Conservation (phyloP, 2,329 filamentous ascomycete genomes). For the Aspergillus tamarii region DNA sequence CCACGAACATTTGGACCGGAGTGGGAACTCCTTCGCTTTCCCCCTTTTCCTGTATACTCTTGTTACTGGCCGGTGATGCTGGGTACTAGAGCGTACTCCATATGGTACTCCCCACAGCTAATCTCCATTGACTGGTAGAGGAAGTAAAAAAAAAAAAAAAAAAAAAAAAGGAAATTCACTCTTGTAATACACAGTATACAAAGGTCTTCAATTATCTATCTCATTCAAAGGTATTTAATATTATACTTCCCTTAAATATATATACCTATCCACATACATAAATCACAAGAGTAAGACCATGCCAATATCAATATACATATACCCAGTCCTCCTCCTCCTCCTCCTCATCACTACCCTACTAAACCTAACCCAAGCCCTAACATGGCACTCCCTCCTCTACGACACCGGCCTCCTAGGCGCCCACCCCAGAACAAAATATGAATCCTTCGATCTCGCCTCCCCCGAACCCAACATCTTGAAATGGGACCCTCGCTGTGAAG, state of each 20-base stretch:
- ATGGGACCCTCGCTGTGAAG: conserved; percentile 37
- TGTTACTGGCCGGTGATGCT: too few species aligned
- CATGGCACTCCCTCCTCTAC: conserved; percentile 21
- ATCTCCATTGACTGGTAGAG: too few species aligned
- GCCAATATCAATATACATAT: background rate
- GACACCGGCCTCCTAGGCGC: conserved; percentile 19
- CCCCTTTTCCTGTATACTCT: too few species aligned
- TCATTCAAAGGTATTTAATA: background rate
- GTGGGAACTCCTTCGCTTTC: too few species aligned
- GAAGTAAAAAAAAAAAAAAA: too few species aligned
- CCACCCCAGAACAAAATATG: conserved; percentile 14
- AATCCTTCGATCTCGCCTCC: conserved; percentile 15
- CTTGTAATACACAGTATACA: too few species aligned
- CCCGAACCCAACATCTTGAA: conserved; percentile 17
- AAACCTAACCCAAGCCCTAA: conserved; percentile 10
- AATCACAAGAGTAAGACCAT: too few species aligned
- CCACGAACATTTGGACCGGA: background rate
- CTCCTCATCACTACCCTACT: conserved; percentile 1
- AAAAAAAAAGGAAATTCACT: too few species aligned
- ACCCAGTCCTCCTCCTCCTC: too few species aligned
- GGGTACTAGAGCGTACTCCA: too few species aligned
- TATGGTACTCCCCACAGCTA: too few species aligned
- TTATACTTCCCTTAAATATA: background rate
- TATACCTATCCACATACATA: background rate
- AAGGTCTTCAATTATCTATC: background rate